These are phyloP conservation scores for Casuarina equisetifolia DNA, from an alignment of 306 rosid genomes.

Conservation along the genomic window DNA sequence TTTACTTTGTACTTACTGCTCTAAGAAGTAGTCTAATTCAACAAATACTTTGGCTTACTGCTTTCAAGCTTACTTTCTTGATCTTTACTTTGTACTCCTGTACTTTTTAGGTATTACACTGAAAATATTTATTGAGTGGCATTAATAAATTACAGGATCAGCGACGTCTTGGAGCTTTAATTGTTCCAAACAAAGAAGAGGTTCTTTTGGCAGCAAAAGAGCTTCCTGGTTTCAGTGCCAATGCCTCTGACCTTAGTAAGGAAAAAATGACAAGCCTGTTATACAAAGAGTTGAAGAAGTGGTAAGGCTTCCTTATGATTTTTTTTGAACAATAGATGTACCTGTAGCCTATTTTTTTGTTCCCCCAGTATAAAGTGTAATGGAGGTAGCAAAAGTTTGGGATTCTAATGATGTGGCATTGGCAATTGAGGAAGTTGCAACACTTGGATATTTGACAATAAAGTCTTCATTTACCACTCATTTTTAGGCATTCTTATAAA, in stretches of 20 bases:
- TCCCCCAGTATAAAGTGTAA: too few relatives aligned
- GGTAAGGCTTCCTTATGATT: constrained; percentile 45
- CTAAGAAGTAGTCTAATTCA: constrained; percentile 77
- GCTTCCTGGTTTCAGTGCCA: constrained; percentile 41
- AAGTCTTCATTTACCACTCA: neutral
- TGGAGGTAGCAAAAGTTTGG: neutral
- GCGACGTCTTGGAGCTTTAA: constrained; percentile 86
- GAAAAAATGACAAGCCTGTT: constrained; percentile 51
- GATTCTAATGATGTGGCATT: neutral
- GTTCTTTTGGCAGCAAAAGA: constrained; percentile 59
- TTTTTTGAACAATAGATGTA: constrained; percentile 6
- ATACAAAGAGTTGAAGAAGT: constrained; percentile 56
- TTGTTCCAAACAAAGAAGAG: constrained; percentile 92
- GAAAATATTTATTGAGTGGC: constrained; percentile 18
- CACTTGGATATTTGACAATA: neutral
- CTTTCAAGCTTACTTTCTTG: neutral
- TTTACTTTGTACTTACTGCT: too few relatives aligned
- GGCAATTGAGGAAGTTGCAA: neutral
- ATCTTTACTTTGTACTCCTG: constrained; percentile 11
- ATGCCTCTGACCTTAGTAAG: constrained; percentile 56
- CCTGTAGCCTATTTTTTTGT: neutral
- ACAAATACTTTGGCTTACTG: constrained; percentile 45
- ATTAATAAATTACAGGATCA: constrained; percentile 54
- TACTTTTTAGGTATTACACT: neutral
- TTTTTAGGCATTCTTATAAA: neutral